These are phyloP conservation scores for Aspergillus sergii DNA, from an alignment of 2,329 filamentous ascomycete species.

Conservation along the genomic window DNA sequence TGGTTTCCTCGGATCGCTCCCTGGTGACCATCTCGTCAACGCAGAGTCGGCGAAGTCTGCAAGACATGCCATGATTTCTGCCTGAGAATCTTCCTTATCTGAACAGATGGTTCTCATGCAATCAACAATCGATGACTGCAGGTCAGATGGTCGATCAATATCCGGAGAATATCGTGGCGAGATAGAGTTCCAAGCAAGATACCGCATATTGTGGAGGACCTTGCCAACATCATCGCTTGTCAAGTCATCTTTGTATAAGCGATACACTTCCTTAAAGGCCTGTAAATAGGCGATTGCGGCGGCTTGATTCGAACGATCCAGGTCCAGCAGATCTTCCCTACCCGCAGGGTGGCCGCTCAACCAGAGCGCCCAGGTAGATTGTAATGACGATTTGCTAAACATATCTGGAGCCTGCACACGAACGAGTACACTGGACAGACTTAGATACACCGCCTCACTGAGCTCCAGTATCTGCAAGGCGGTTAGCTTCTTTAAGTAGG, in stretches of 20 bases:
- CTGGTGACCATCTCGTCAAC: constrained; percentile 40
- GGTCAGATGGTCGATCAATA: constrained; percentile 40
- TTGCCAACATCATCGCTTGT: constrained; percentile 63
- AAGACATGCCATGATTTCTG: constrained; percentile 48
- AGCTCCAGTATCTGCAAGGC: constrained; percentile 68
- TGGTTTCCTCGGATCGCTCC: constrained; percentile 55
- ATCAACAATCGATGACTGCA: constrained; percentile 38
- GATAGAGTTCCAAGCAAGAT: constrained; percentile 72
- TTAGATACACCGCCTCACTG: constrained; percentile 71
- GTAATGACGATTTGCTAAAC: constrained; percentile 53
- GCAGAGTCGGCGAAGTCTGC: constrained; percentile 71
- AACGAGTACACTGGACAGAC: constrained; percentile 63
- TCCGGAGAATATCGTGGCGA: constrained; percentile 43
- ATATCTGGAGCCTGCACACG: constrained; percentile 47
- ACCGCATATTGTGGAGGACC: constrained; percentile 72
- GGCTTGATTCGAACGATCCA: constrained; percentile 69
- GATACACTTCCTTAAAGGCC: constrained; percentile 75
- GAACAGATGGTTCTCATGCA: constrained; percentile 39
- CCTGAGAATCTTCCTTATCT: constrained; percentile 41
- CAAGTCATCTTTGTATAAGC: constrained; percentile 68
- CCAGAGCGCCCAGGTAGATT: constrained; percentile 71
- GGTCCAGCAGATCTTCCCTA: constrained; percentile 44
- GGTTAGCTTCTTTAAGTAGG: constrained; percentile 66
- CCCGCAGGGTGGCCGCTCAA: constrained; percentile 63
- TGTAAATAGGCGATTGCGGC: constrained; percentile 84